Percentiles rank a stretch among this genome's conserved stretches.
These are phyloP conservation scores for Zygotorulaspora mrakii DNA, from an alignment of 1,139 yeast genomes.

Conservation along the genomic window DNA sequence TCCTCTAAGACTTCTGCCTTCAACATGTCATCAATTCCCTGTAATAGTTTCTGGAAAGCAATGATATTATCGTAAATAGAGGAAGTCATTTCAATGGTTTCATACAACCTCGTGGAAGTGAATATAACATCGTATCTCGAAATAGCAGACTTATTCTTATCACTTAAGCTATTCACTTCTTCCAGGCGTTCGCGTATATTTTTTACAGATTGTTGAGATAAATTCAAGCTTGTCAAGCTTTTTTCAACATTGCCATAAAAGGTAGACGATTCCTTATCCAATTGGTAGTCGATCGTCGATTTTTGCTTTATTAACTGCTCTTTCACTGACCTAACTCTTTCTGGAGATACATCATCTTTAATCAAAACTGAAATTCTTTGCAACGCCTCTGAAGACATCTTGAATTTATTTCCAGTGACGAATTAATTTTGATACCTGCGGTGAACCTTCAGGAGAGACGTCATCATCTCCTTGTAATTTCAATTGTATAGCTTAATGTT, in stretches of 20 bases:
- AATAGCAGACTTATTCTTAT: conserved; percentile 50
- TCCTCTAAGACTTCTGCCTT: conserved; percentile 50
- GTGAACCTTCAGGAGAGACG: too few species aligned
- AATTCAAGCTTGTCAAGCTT: conserved; percentile 30
- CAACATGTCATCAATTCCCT: conserved; percentile 50
- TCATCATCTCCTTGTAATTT: too few species aligned
- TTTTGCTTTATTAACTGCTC: conserved; percentile 66
- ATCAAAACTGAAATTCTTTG: conserved; percentile 24
- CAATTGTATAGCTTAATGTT: too few species aligned
- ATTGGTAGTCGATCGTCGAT: conserved; percentile 65
- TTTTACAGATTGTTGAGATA: conserved; percentile 42
- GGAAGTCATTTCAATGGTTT: conserved; percentile 67
- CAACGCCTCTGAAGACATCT: conserved; percentile 15
- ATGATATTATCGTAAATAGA: conserved; percentile 62
- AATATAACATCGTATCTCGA: conserved; percentile 57
- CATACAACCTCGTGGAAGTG: conserved; percentile 63
- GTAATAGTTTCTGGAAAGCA: conserved; percentile 50
- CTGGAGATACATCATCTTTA: conserved; percentile 33
- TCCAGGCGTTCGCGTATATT: conserved; percentile 52
- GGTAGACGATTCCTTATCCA: conserved; percentile 52
- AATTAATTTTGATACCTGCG: too few species aligned
- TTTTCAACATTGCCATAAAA: conserved; percentile 28
- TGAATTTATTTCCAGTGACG: not conserved
- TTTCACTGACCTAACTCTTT: conserved; percentile 36
- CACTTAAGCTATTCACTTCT: conserved; percentile 55